These are phyloP conservation scores for Senna siamea DNA, from an alignment of 306 rosid genomes.

Conservation along the genomic window DNA sequence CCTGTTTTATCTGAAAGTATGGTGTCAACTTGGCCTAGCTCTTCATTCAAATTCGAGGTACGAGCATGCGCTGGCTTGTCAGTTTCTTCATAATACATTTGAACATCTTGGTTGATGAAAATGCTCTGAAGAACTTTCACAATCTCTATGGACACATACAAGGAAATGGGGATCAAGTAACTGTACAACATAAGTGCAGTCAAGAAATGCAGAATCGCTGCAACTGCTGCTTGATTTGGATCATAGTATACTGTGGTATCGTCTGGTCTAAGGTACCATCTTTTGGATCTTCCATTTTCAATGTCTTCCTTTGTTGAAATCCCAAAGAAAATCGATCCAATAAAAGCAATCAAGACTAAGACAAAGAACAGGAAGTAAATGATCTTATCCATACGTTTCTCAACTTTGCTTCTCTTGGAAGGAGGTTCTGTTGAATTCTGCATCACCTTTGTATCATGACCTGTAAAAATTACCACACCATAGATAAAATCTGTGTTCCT, in stretches of 20 bases:
- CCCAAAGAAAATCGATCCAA: slow-evolving; percentile 75
- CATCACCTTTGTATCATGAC: slow-evolving; percentile 90
- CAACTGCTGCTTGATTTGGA: slow-evolving; percentile 63
- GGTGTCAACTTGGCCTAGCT: slow-evolving; percentile 94
- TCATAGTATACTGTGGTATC: slow-evolving; percentile 64
- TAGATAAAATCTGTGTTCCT: slow-evolving; percentile 82
- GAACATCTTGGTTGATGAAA: slow-evolving; percentile 77
- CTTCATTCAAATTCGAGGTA: slow-evolving; percentile 94
- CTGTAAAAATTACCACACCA: slow-evolving; percentile 82
- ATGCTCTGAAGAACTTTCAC: slow-evolving; percentile 90
- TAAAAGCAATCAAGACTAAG: slow-evolving; percentile 60
- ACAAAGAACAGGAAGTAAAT: slow-evolving; percentile 70
- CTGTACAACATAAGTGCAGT: slow-evolving; percentile 83
- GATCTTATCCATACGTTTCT: slow-evolving; percentile 84
- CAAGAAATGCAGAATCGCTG: slow-evolving; percentile 73
- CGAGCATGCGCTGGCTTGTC: slow-evolving; percentile 88
- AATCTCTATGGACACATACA: slow-evolving; percentile 92
- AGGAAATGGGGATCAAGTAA: slow-evolving; percentile 87
- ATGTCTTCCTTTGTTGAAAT: slow-evolving; percentile 65
- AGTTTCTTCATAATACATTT: slow-evolving; percentile 86
- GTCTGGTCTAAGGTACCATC: slow-evolving; percentile 95
- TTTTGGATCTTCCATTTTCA: slow-evolving; percentile 56
- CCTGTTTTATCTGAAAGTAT: slow-evolving; percentile 95
- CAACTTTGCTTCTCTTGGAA: slow-evolving; percentile 91
- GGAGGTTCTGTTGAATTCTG: slow-evolving; percentile 90